Evolutionary conservation across 257 asterid species (phyloP).

Genomic region (Verbascum thapsus): DNA sequence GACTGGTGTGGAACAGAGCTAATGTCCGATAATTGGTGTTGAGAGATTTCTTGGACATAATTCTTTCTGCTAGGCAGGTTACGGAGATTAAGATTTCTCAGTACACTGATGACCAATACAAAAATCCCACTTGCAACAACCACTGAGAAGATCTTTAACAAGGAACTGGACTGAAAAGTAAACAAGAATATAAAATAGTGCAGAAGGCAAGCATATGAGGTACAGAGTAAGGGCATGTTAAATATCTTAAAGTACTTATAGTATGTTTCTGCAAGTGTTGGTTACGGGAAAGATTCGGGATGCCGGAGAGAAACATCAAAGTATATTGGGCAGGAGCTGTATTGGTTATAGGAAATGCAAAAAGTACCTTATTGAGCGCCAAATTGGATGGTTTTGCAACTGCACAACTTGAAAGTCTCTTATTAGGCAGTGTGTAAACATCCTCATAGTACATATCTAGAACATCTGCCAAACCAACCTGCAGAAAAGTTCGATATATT

Average conservation of each 20-base stretch:
- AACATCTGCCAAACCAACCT: conserved; percentile 72
- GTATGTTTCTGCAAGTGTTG: neutral
- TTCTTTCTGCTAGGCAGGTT: conserved; percentile 44
- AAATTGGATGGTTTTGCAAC: conserved; percentile 53
- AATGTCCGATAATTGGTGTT: conserved; percentile 38
- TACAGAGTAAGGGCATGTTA: neutral
- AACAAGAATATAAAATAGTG: conserved; percentile 26
- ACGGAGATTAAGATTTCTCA: conserved; percentile 54
- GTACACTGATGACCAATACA: conserved; percentile 54
- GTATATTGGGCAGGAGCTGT: neutral
- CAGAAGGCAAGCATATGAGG: conserved; percentile 1
- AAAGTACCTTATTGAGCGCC: conserved; percentile 53
- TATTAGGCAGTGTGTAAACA: conserved; percentile 71
- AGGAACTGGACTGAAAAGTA: conserved; percentile 61
- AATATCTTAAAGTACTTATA: conserved; percentile 2
- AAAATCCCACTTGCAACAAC: conserved; percentile 65
- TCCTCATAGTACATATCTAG: conserved; percentile 92
- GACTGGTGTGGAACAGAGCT: conserved; percentile 39
- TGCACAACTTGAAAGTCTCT: conserved; percentile 56
- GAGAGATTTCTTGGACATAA: conserved; percentile 37
- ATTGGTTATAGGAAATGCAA: neutral
- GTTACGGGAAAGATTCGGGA: neutral
- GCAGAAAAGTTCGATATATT: conserved; percentile 32
- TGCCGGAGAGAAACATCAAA: neutral
- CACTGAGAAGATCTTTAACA: conserved; percentile 51